A percentile compares a stretch with the other conserved stretches of the same genome.
phyloP scores from a whole-genome alignment of 2,329 filamentous ascomycete genomes.

The Diaporthe vaccinii region DNA sequence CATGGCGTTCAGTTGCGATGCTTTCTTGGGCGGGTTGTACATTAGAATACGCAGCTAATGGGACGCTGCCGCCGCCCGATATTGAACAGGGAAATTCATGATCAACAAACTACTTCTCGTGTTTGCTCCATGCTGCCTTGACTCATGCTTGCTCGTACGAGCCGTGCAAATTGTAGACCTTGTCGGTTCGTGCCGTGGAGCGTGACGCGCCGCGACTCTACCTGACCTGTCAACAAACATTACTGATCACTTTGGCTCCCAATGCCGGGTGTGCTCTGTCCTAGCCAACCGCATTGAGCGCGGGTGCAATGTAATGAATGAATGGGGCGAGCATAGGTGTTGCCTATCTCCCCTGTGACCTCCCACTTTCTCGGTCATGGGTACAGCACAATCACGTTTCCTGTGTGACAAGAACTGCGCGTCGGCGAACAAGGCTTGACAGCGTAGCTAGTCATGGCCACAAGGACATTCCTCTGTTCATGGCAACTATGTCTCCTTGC shows the following conservation, averaged over 20 bases:
- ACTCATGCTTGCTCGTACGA: neutral
- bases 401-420: neutral
- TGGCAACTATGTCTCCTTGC: too few relatives aligned
- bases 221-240: neutral
- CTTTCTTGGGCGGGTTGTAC: slow-evolving; percentile 56
- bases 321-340: neutral
- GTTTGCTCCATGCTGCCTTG: neutral
- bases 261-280: too few relatives aligned
- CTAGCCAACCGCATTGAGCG: neutral
- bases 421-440: neutral
- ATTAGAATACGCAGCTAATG: slow-evolving; percentile 54
- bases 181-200: neutral
- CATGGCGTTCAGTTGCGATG: slow-evolving; percentile 59
- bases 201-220: neutral
- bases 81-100: slow-evolving; percentile 45
- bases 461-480: neutral
- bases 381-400: neutral
- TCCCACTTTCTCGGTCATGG: neutral
- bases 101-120: slow-evolving; percentile 42
- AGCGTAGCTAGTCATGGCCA: neutral
- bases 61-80: slow-evolving; percentile 47
- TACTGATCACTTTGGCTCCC: neutral
- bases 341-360: neutral
- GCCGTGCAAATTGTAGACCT: neutral
- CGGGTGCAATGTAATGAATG: too few relatives aligned